These are phyloP conservation scores for Lonicera japonica DNA, from an alignment of 129 eudicot genomes.

Conservation along the genomic window DNA sequence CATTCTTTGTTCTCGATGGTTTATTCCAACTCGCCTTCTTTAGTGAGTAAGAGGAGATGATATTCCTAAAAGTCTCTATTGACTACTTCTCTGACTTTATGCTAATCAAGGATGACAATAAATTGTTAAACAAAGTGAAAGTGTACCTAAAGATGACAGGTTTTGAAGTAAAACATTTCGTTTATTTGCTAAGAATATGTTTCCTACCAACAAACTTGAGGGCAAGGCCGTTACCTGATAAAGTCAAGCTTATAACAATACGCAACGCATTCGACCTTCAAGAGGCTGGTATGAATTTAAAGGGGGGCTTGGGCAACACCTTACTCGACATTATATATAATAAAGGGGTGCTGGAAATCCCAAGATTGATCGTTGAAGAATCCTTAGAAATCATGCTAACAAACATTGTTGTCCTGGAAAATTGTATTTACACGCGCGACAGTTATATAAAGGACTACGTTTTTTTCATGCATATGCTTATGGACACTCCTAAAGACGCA, in stretches of 20 bases:
- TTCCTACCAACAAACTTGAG: neutral
- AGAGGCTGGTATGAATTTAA: constrained; percentile 13
- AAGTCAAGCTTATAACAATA: neutral
- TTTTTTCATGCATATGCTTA: constrained; percentile 11
- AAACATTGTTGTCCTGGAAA: constrained; percentile 13
- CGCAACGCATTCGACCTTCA: neutral
- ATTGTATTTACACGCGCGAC: constrained; percentile 6
- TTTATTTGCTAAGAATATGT: constrained; percentile 11
- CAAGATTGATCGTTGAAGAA: neutral
- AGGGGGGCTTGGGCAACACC: neutral
- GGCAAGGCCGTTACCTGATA: neutral
- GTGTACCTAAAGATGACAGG: neutral
- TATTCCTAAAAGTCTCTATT: neutral
- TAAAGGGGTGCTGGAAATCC: constrained; percentile 14
- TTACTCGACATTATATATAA: constrained; percentile 8
- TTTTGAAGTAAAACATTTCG: neutral
- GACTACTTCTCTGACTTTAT: neutral
- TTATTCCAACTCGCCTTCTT: constrained; percentile 11
- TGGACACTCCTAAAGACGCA: constrained; percentile 11
- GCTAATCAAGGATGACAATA: neutral
- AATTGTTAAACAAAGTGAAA: neutral
- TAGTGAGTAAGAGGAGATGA: neutral
- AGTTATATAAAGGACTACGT: constrained; percentile 11
- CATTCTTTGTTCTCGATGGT: constrained; percentile 13
- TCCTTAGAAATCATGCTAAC: constrained; percentile 5